phyloP scores from a whole-genome alignment of 805 yeast species.

The Candida tallmaniae region DNA sequence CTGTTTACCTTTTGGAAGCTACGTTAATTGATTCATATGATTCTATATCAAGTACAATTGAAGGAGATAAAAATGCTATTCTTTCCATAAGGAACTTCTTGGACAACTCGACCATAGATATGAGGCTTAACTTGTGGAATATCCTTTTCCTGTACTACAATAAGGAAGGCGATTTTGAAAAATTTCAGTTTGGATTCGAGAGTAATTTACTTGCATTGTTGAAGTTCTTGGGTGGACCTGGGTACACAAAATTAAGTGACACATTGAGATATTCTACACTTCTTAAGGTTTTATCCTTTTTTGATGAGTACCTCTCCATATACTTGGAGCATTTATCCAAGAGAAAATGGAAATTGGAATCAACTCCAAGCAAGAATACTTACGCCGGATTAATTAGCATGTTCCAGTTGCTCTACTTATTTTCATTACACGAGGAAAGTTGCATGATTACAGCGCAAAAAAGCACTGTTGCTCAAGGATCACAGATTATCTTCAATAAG shows the following conservation, averaged over 20 bases:
- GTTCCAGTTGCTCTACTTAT: constrained; percentile 40
- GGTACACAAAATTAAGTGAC: constrained; percentile 15
- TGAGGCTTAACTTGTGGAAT: constrained; percentile 73
- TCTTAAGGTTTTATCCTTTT: constrained; percentile 48
- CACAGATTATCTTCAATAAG: constrained; percentile 38
- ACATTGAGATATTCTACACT: constrained; percentile 39
- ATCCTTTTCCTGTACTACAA: constrained; percentile 57
- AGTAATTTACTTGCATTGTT: constrained; percentile 45
- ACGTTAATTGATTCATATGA: constrained; percentile 32
- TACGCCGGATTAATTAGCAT: constrained; percentile 1
- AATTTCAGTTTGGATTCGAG: constrained; percentile 48
- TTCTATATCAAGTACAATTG: constrained; percentile 1
- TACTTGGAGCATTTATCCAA: constrained; percentile 22
- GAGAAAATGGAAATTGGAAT: constrained; percentile 31
- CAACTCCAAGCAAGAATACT: not conserved
- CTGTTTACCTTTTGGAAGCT: constrained; percentile 40
- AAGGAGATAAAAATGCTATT: constrained; percentile 16
- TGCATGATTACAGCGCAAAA: constrained; percentile 32
- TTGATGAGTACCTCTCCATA: constrained; percentile 46
- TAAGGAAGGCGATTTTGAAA: constrained; percentile 18
- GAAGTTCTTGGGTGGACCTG: constrained; percentile 22
- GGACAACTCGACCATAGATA: constrained; percentile 55
- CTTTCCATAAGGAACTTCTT: constrained; percentile 59
- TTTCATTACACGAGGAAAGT: constrained; percentile 51
- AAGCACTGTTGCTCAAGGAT: constrained; percentile 39